phyloP scores from a whole-genome alignment of 306 rosid genomes.

The Gynostemma pentaphyllum region DNA sequence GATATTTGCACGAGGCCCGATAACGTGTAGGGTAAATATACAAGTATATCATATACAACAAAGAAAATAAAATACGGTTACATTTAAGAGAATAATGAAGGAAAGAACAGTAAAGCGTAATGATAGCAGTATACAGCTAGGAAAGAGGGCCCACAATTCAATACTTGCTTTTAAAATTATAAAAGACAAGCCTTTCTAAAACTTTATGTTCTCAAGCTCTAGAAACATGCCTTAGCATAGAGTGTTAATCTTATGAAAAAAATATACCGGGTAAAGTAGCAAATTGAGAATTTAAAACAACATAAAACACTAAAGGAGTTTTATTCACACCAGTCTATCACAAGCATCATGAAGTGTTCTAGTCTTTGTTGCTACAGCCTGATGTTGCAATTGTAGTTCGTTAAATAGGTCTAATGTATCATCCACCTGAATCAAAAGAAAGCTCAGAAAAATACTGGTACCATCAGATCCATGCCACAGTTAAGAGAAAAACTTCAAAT shows the following conservation, averaged over 20 bases:
- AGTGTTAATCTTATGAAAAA: too few species aligned
- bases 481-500: background rate
- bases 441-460: background rate
- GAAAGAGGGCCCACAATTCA: background rate
- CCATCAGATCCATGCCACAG: too few species aligned
- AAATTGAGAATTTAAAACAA: background rate
- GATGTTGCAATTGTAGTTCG: conserved; percentile 83
- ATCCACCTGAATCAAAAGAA: conserved; percentile 54
- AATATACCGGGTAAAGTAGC: background rate
- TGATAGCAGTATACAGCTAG: too few species aligned
- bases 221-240: too few species aligned
- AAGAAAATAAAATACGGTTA: too few species aligned
- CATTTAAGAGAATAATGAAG: too few species aligned
- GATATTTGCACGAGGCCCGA: too few species aligned
- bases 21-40: too few species aligned
- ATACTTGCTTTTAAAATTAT: background rate
- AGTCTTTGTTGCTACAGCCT: conserved; percentile 93
- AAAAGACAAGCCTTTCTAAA: background rate
- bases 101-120: too few species aligned
- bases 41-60: too few species aligned
- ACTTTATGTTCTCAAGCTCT: background rate
- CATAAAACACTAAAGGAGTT: conserved; percentile 1
- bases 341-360: conserved; percentile 98
- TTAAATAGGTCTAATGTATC: conserved; percentile 72
- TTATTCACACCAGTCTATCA: conserved; percentile 62